Base-by-base conservation (phyloP, 306 rosid species). In the Lathyrus oleraceus region DNA sequence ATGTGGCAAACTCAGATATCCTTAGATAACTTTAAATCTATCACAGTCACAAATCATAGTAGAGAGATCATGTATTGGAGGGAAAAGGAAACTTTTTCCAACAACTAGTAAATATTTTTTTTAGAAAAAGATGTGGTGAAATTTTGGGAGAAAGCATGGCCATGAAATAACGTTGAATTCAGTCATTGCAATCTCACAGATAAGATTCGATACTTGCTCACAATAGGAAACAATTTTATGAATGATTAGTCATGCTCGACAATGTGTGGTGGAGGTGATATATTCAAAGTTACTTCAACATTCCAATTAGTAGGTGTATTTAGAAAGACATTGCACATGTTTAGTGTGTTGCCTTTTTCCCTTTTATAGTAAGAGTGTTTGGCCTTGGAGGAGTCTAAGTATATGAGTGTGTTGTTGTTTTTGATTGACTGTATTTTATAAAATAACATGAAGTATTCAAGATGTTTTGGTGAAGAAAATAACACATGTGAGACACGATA, bases 21-120 rank as follows among this genome's bases (percentile, higher is more conserved):
- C 12, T 42, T 72, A 62, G 27, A 53, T 53, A 69, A 40, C 63
- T 75, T 36, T 11, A 56, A 80, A 74, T 69, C 71, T 80, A 69
- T 45, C 59, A 27, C 44, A 19, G 13, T 45, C 60, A 57, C 0
- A 56, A 56, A 21, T 65, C n/a, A 30, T 57, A 10, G 1, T 19
- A 61, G 48, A 61, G 48, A 38, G n/a, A 17, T 74, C 10, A 57
- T 66, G 16, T 30, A 56, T 54, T 56, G 59, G 48, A 47, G 40
- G 23, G 30, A 17, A 3, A 51, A 52, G 2, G 30, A 39, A 17
- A 11, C 39, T 61, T 36, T 57, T 27, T 57, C 19, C 19, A 25
- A 13, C 2, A 53, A 1, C 6, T 1, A 35, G 39, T 53, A 10
- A 49, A 49, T 49, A 6, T 20, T 10, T 8, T 8, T 53, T 53